Evolutionary conservation across 345 rosid genomes (phyloP).

Genomic region (Stellera chamaejasme): DNA sequence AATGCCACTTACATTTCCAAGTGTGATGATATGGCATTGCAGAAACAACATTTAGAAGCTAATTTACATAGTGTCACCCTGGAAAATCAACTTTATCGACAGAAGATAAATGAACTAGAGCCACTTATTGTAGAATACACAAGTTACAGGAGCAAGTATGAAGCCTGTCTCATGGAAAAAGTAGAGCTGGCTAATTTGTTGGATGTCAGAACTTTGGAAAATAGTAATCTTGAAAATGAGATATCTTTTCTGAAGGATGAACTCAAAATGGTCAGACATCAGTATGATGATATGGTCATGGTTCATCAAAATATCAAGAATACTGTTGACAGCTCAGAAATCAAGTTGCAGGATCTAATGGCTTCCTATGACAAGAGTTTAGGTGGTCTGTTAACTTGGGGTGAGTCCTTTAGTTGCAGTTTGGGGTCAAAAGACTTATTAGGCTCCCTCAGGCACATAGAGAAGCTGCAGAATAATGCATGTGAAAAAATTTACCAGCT

Average conservation of each 20-base stretch:
- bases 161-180: slow-evolving; percentile 49
- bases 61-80: slow-evolving; percentile 39
- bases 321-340: slow-evolving; percentile 26
- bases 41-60: slow-evolving; percentile 48
- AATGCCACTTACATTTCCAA: slow-evolving; percentile 46
- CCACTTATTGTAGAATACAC: slow-evolving; percentile 39
- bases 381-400: slow-evolving; percentile 24
- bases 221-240: slow-evolving; percentile 36
- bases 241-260: slow-evolving; percentile 44
- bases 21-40: slow-evolving; percentile 49
- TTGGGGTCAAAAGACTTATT: slow-evolving; percentile 36
- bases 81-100: slow-evolving; percentile 50
- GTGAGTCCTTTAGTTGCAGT: slow-evolving; percentile 26
- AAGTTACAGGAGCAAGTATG: slow-evolving; percentile 47
- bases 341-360: slow-evolving; percentile 35
- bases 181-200: slow-evolving; percentile 47
- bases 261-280: slow-evolving; percentile 31
- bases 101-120: slow-evolving; percentile 73
- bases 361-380: slow-evolving; percentile 33
- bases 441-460: slow-evolving; percentile 30
- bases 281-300: slow-evolving; percentile 39
- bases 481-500: slow-evolving; percentile 41
- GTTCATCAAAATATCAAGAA: slow-evolving; percentile 43
- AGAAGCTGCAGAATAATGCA: slow-evolving; percentile 44
- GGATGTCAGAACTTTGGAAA: slow-evolving; percentile 51